These are phyloP conservation scores for Hanseniaspora gamundiae DNA, from an alignment of 1,139 yeast genomes.

Conservation along the genomic window DNA sequence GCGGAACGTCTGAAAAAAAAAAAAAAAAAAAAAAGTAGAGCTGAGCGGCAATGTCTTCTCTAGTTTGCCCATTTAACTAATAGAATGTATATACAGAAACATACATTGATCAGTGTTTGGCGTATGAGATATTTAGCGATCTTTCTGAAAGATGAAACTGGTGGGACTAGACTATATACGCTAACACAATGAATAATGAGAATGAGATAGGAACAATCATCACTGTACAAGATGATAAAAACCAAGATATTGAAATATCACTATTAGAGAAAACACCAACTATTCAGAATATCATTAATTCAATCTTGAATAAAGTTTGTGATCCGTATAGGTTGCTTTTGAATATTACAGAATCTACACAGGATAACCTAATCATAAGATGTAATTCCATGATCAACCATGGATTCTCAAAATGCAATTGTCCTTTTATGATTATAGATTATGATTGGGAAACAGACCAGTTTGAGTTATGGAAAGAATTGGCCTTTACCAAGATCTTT, in stretches of 20 bases:
- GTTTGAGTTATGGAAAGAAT: conserved; percentile 1
- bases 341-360: not conserved
- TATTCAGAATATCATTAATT: not conserved
- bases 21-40: not conserved
- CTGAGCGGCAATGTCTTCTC: too few relatives aligned
- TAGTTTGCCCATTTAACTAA: too few relatives aligned
- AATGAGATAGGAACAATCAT: too few relatives aligned
- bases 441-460: not conserved
- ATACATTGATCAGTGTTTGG: too few relatives aligned
- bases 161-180: not conserved
- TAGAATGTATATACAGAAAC: too few relatives aligned
- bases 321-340: not conserved
- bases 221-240: not conserved
- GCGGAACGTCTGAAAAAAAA: not conserved
- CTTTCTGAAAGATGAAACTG: not conserved
- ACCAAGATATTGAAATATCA: not conserved
- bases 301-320: not conserved
- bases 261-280: not conserved
- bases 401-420: not conserved
- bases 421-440: not conserved
- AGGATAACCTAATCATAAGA: not conserved
- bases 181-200: too few relatives aligned
- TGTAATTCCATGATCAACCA: not conserved
- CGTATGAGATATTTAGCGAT: too few relatives aligned
- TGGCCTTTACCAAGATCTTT: not conserved